Evolutionary conservation across 2,329 filamentous ascomycete species (phyloP).

Genomic region (Cucurbitaria berberidis): DNA sequence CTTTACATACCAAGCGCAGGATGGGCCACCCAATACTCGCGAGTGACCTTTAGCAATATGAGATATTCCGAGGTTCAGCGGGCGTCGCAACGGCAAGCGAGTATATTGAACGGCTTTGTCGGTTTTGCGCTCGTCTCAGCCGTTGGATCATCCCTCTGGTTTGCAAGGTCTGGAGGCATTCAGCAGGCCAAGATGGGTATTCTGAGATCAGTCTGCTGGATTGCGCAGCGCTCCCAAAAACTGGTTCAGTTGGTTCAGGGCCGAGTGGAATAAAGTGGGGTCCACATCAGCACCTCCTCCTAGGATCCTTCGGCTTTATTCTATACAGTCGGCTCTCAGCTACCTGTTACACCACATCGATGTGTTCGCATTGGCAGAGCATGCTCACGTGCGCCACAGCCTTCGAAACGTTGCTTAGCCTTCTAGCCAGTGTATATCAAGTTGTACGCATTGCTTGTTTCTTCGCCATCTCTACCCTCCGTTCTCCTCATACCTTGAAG

Average conservation of each 20-base stretch:
- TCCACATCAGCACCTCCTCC: no score
- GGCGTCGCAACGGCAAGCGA: slow-evolving; percentile 61
- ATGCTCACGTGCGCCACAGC: no score
- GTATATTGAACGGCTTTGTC: slow-evolving; percentile 39
- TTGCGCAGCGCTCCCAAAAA: slow-evolving; percentile 30
- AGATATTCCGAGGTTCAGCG: slow-evolving; percentile 82
- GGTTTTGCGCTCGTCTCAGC: slow-evolving; percentile 25
- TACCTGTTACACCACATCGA: no score
- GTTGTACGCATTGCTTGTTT: no score
- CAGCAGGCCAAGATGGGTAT: slow-evolving; percentile 35
- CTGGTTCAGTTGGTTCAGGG: slow-evolving; percentile 22
- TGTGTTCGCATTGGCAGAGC: no score
- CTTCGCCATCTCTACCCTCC: no score
- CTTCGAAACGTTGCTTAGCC: no score
- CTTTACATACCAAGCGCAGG: slow-evolving; percentile 77
- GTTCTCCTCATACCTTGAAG: no score
- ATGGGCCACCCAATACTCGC: slow-evolving; percentile 90
- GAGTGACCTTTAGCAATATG: slow-evolving; percentile 93
- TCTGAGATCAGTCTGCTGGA: slow-evolving; percentile 32
- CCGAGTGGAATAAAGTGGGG: slow-evolving; percentile 4
- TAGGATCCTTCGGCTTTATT: no score
- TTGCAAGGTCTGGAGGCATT: slow-evolving; percentile 29
- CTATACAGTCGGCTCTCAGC: no score
- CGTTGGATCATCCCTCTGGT: slow-evolving; percentile 26
- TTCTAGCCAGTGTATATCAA: no score